Base-by-base conservation (phyloP, 768 basidiomycete genomes). In the Coprinopsis strossmayeri region DNA sequence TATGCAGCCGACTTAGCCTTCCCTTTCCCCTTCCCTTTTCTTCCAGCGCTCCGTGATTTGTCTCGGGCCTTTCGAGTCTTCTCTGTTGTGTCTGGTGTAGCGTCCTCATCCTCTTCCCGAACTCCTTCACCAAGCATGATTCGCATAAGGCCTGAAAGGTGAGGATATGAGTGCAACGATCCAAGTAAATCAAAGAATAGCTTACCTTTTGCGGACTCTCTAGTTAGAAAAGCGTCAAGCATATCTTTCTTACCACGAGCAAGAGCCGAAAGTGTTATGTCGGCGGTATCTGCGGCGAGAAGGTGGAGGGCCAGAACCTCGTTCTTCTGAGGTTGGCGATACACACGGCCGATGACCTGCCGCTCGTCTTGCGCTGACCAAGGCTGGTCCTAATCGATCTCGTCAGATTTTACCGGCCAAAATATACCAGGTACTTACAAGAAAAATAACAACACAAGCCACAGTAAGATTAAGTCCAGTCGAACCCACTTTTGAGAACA, bases 291-390 rank as follows among this genome's bases (percentile, higher is more conserved):
- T 13, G 53, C 50, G 0, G 61, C 61, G 0, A 65, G 56, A 0
- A 64, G 45, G 28, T 64, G 57, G 20, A 53, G 56, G 17, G 49
- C 47, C 9, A 49, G 53, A 1, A 67, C 63, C 0, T 17, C 39
- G 2, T 53, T 48, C n/a, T 30, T 46, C 46, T 67, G 64, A 0
- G 56, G 61, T 25, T 67, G 65, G 2, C 60, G 55, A 34, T 64
- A 50, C 2, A 53, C 55, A 3, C 59, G 55, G n/a, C 63, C 63
- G 0, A 49, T 51, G 4, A 63, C 61, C 39, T 67, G 64, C 1
- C 53, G 35, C 26, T 59, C 57, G 24, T 64, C 59, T 42, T 63
- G 59, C 1, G 59, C 53, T 38, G 57, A 59, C 64, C 62, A 65
- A 1, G 62, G 62, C 26, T 67, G 64, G 23, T 64, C 61, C 62